Conservation (phyloP, 495 filamentous ascomycete species). For the Lophiostoma macrostomum region DNA sequence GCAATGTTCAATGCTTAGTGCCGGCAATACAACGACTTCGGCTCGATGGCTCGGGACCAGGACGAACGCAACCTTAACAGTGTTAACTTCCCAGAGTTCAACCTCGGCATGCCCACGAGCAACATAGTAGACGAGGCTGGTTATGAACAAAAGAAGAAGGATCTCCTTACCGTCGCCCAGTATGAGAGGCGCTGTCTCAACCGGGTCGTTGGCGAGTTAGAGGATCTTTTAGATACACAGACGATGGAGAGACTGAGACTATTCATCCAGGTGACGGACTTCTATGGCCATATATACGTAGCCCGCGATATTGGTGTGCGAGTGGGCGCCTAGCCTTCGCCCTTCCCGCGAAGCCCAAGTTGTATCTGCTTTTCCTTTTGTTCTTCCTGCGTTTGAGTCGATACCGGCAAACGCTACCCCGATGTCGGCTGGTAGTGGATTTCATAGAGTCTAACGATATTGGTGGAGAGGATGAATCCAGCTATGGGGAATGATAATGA, state of each 20-base stretch:
- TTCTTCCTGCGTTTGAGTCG: no score
- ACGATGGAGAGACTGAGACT: constrained; percentile 28
- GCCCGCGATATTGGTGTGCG: constrained; percentile 36
- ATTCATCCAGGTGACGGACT: constrained; percentile 43
- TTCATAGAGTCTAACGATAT: no score
- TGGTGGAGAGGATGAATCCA: no score
- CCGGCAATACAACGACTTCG: constrained; percentile 47
- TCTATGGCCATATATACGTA: constrained; percentile 46
- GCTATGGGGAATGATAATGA: no score
- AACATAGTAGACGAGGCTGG: not conserved
- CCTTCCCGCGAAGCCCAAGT: no score
- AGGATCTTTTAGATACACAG: not conserved
- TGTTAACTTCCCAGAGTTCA: constrained; percentile 44
- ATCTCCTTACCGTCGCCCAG: constrained; percentile 36
- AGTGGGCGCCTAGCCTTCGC: no score
- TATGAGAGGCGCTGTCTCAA: constrained; percentile 35
- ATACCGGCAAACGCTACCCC: no score
- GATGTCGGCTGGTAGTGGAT: no score
- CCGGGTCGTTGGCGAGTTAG: constrained; percentile 21
- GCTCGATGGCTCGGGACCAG: constrained; percentile 36
- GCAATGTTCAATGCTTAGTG: no score
- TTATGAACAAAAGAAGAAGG: constrained; percentile 24
- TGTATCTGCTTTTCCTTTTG: no score
- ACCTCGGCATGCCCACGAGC: not conserved
- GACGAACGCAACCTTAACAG: constrained; percentile 44